Percentiles rank a stretch among this genome's conserved stretches.
Conservation (phyloP, 2,329 filamentous ascomycete genomes). For the Penicillium fuscoglaucum region DNA sequence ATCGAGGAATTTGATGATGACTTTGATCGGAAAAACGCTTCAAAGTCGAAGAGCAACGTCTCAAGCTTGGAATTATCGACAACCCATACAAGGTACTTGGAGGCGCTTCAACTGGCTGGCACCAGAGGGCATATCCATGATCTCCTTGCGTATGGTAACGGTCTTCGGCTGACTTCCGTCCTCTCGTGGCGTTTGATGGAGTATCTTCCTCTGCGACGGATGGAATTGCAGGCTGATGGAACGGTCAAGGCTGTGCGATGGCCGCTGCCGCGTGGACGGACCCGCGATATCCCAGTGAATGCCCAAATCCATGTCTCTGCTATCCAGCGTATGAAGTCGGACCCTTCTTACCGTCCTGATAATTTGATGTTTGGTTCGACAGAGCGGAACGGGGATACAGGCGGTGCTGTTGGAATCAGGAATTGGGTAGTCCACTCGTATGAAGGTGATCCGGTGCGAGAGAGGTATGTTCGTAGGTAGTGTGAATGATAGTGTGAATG, state of each 20-base stretch:
- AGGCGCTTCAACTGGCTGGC: not conserved
- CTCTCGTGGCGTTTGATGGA: conserved; percentile 72
- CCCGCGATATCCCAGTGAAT: conserved; percentile 66
- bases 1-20: conserved; percentile 30
- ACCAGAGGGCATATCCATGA: conserved; percentile 59
- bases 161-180: conserved; percentile 54
- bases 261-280: conserved; percentile 71
- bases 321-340: conserved; percentile 64
- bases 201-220: conserved; percentile 70
- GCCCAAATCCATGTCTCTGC: conserved; percentile 69
- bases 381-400: conserved; percentile 28
- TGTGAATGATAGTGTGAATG: too few species aligned
- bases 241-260: conserved; percentile 71
- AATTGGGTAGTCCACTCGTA: conserved; percentile 15
- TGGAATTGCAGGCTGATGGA: conserved; percentile 61
- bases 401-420: conserved; percentile 47
- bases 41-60: conserved; percentile 18
- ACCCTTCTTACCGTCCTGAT: conserved; percentile 65
- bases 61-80: not conserved
- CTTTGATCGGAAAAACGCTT: conserved; percentile 18
- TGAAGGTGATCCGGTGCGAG: conserved; percentile 18
- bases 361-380: conserved; percentile 65
- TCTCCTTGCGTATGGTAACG: conserved; percentile 62
- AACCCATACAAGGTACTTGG: not conserved
- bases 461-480: conserved; percentile 13